phyloP scores from a whole-genome alignment of 2,329 filamentous ascomycete genomes.

The Penicillium capsulatum region DNA sequence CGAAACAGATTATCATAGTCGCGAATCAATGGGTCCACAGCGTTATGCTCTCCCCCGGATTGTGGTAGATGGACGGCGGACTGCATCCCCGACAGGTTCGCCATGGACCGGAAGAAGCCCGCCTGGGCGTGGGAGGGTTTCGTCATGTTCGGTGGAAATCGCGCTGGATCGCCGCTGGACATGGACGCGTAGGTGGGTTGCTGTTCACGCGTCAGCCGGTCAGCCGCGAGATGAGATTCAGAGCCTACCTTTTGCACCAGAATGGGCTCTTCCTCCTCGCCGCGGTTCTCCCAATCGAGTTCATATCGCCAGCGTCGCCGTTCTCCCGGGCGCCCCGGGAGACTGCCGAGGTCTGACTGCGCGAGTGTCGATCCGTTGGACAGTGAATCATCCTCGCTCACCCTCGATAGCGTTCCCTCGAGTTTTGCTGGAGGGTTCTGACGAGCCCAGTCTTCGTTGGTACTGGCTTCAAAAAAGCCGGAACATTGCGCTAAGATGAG shows the following conservation, averaged over 20 bases:
- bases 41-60: slow-evolving; percentile 54
- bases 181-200: slow-evolving; percentile 46
- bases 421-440: slow-evolving; percentile 43
- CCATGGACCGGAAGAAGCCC: slow-evolving; percentile 82
- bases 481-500: slow-evolving; percentile 86
- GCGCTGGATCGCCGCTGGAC: slow-evolving; percentile 50
- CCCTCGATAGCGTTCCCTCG: slow-evolving; percentile 33
- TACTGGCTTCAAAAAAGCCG: slow-evolving; percentile 81
- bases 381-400: slow-evolving; percentile 34
- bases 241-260: slow-evolving; percentile 69
- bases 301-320: slow-evolving; percentile 79
- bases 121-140: slow-evolving; percentile 60
- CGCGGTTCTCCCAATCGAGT: slow-evolving; percentile 67
- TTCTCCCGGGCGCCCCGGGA: slow-evolving; percentile 38
- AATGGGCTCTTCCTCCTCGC: slow-evolving; percentile 76
- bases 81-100: slow-evolving; percentile 62
- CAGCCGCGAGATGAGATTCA: neutral
- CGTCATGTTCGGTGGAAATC: slow-evolving; percentile 55
- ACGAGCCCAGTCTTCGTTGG: slow-evolving; percentile 70
- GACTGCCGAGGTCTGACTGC: slow-evolving; percentile 38
- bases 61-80: slow-evolving; percentile 51
- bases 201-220: slow-evolving; percentile 21
- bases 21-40: slow-evolving; percentile 68
- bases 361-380: slow-evolving; percentile 38
- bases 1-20: slow-evolving; percentile 96